Percentiles rank a stretch among this genome's conserved stretches.
These are phyloP conservation scores for Sodiomyces alkalinus DNA, from an alignment of 2,329 filamentous ascomycete genomes.

Conservation along the genomic window DNA sequence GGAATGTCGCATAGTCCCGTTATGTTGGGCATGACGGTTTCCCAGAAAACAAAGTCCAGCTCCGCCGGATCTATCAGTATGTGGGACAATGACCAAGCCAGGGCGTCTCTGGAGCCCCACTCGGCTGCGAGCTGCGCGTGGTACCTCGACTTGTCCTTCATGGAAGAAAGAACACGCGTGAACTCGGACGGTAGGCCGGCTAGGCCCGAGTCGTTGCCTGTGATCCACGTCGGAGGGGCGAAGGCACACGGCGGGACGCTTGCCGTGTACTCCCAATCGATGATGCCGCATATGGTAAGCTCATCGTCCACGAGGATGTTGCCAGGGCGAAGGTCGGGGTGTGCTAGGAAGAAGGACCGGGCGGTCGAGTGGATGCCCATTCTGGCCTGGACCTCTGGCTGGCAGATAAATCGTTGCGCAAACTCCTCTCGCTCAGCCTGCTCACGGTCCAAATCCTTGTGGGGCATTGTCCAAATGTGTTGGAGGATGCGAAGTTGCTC, in stretches of 20 bases:
- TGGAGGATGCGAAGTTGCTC: constrained; percentile 5
- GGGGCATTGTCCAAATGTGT: constrained; percentile 5
- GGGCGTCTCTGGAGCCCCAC: not conserved
- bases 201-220: constrained; percentile 4
- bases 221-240: constrained; percentile 5
- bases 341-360: constrained; percentile 4
- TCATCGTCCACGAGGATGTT: constrained; percentile 5
- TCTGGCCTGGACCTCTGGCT: constrained; percentile 1
- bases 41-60: constrained; percentile 1
- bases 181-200: not conserved
- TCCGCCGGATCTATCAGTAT: not conserved
- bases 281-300: constrained; percentile 3
- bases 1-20: not conserved
- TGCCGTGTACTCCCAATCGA: constrained; percentile 5
- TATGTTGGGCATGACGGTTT: not conserved
- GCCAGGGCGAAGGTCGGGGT: constrained; percentile 3
- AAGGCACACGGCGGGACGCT: constrained; percentile 2
- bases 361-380: constrained; percentile 1
- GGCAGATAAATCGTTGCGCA: constrained; percentile 1
- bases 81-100: not conserved
- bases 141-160: not conserved
- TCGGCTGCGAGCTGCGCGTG: not conserved
- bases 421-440: constrained; percentile 8
- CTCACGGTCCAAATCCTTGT: constrained; percentile 1
- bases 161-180: not conserved